Evolutionary conservation across 768 basidiomycete species (phyloP), one percentile per base, ranked within the genome.

Genomic region (Lentinus tigrinus): DNA sequence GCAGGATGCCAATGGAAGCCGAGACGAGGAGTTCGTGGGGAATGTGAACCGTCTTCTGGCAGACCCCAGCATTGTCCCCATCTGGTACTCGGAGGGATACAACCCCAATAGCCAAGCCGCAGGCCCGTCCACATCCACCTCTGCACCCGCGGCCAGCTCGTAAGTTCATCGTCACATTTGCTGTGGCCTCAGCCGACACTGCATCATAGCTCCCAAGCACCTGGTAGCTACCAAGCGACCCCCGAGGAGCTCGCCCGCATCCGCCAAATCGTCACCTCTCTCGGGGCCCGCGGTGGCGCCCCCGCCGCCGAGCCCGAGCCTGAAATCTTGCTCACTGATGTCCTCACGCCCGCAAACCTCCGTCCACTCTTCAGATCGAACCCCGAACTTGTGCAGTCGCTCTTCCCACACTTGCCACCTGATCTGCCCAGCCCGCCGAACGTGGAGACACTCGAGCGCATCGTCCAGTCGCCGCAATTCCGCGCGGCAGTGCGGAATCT

Each of bases 401-500:
- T 95, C 59, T 89, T 89, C 69, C 91, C 93, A 3, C 85, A 93
- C 64, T 82, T 96, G 23, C 93, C 94, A 1, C 78, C 89, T 7
- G 89, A 90, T 72, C 78, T 93, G 9, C 86, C 88, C 0, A 72
- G 80, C 16, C 84, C 84, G 9, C 88, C 89, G 3, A 85, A 85
- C 1, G 74, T 82, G 3, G 87, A 93, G 52, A 85, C 77, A 3
- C 76, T 97, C 7, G 79, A 88, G 54, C 84, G 84, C 34, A 85
- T 95, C 63, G 84, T 95, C 59, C 82, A 85, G 73, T 91, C 90
- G 1, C 88, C 91, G 0, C 93, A 91, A 65, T 94, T 95, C 74
- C 87, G 89, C 58, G 75, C 83, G 5, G 88, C 91, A 1, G 89
- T 95, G 19, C 76, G 82, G 3, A 89, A 82, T 68, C 81, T 97